These are phyloP conservation scores for Ilex asprella DNA, from an alignment of 257 asterid genomes.

Conservation along the genomic window DNA sequence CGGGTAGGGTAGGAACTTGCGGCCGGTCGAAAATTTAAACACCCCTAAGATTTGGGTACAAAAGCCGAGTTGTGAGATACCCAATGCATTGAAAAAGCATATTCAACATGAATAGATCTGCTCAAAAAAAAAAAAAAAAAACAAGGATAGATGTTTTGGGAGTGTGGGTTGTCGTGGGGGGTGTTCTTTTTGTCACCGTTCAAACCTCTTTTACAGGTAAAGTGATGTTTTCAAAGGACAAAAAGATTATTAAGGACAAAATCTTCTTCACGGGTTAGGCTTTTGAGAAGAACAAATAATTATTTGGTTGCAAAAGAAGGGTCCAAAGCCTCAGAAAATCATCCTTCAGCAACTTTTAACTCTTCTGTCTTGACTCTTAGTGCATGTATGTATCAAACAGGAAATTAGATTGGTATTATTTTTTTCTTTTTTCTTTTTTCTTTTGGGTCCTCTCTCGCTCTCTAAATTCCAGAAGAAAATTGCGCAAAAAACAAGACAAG, in stretches of 20 bases:
- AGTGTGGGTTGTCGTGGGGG: constrained; percentile 4
- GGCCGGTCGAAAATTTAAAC: too few relatives aligned
- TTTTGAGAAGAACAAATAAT: constrained; percentile 10
- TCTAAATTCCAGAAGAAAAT: too few relatives aligned
- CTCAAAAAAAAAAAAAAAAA: too few relatives aligned
- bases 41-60: too few relatives aligned
- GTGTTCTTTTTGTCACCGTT: constrained; percentile 14
- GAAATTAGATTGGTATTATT: not conserved
- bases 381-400: constrained; percentile 8
- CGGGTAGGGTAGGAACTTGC: too few relatives aligned
- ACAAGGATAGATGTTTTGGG: too few relatives aligned
- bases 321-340: not conserved
- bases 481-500: too few relatives aligned
- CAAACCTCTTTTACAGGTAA: constrained; percentile 11
- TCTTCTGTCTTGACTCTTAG: not conserved
- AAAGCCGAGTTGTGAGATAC: too few relatives aligned
- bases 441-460: too few relatives aligned
- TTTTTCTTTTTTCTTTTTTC: too few relatives aligned
- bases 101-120: too few relatives aligned
- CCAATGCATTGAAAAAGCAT: too few relatives aligned
- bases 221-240: constrained; percentile 1
- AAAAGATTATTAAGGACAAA: constrained; percentile 2
- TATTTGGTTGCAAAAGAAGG: constrained; percentile 7
- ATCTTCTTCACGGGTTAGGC: constrained; percentile 7
- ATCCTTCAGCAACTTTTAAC: not conserved